These are phyloP conservation scores for Globisporangium recalcitrans DNA, from an alignment of 352 stramenopile genomes.

Conservation along the genomic window DNA sequence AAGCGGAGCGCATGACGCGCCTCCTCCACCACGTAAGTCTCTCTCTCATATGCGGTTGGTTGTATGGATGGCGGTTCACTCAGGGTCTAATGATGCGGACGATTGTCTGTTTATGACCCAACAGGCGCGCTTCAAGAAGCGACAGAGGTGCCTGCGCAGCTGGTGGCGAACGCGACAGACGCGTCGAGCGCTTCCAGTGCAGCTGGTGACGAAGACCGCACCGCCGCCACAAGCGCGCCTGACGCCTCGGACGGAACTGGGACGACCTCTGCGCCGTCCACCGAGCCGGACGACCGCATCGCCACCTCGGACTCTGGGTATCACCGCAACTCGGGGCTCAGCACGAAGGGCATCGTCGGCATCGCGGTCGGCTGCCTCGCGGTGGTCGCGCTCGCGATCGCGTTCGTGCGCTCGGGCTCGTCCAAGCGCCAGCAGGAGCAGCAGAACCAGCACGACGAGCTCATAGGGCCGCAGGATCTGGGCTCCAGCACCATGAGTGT, in stretches of 20 bases:
- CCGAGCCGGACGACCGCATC: background rate
- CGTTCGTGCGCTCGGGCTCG: constrained; percentile 9
- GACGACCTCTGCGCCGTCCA: background rate
- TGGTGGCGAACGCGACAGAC: background rate
- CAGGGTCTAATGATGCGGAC: background rate
- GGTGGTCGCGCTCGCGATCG: constrained; percentile 9
- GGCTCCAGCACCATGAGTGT: constrained; percentile 11
- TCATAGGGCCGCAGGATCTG: constrained; percentile 2
- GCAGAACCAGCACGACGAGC: background rate
- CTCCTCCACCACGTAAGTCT: background rate
- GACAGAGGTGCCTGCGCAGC: background rate
- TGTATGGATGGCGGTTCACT: no score
- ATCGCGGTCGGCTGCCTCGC: constrained; percentile 9
- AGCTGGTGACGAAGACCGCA: background rate
- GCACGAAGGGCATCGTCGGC: constrained; percentile 7
- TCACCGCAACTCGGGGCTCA: background rate
- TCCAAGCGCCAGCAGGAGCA: constrained; percentile 3
- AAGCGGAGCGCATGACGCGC: background rate
- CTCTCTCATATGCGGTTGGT: no score
- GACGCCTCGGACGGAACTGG: background rate
- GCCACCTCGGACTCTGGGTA: background rate
- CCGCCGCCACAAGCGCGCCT: background rate
- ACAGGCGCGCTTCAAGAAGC: background rate
- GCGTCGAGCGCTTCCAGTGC: background rate
- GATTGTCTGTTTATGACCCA: background rate